phyloP scores from a whole-genome alignment of 192 early-diverging fungal genomes.

The Linnemannia zychae region DNA sequence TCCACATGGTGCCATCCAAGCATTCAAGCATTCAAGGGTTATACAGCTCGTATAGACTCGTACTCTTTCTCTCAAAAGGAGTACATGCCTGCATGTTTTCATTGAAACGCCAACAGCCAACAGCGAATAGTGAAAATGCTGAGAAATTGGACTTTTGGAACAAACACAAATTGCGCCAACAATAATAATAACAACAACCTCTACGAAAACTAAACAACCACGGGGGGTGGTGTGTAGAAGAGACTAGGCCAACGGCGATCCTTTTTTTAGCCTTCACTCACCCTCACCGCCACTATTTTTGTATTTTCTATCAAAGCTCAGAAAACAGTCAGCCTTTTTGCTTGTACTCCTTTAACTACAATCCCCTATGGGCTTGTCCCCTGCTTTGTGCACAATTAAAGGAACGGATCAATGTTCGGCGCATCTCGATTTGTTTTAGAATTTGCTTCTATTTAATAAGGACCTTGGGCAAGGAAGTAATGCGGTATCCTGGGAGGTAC shows the following conservation, averaged over 20 bases:
- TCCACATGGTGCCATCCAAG: not conserved
- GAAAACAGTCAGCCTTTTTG: not conserved
- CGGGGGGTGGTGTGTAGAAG: not conserved
- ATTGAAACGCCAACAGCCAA: not conserved
- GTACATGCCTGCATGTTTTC: not conserved
- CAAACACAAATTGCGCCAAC: not conserved
- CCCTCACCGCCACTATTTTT: not conserved
- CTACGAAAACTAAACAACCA: not conserved
- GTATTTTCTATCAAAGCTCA: not conserved
- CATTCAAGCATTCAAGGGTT: not conserved
- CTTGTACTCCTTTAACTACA: no score
- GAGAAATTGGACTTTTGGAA: constrained; percentile 9
- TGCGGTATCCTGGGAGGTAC: no score
- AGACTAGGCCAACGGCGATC: not conserved
- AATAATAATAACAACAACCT: not conserved
- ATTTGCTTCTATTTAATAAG: no score
- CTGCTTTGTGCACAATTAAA: no score
- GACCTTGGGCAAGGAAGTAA: no score
- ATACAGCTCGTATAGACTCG: no score
- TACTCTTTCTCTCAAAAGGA: not conserved
- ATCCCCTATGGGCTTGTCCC: no score
- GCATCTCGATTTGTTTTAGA: no score
- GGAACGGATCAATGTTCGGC: no score
- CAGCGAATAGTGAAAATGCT: not conserved
- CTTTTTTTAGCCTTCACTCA: not conserved